phyloP scores from a whole-genome alignment of 768 basidiomycete genomes.

The Rhodotorula paludigena region DNA sequence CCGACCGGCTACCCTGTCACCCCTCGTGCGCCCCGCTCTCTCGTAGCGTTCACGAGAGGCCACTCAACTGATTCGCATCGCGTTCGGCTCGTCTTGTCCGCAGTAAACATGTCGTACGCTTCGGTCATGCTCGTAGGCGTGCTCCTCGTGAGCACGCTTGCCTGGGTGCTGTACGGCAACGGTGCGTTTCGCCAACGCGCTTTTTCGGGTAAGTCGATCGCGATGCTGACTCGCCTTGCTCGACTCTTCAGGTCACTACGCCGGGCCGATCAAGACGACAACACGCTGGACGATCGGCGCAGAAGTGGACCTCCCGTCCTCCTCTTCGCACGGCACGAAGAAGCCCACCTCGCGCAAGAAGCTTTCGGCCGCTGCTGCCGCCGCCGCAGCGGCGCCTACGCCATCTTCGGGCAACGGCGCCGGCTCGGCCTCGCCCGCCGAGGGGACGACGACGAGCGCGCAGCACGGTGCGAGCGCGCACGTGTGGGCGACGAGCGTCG shows the following conservation, averaged over 20 bases:
- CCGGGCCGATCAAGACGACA: slow-evolving; percentile 49
- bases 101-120: slow-evolving; percentile 46
- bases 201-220: neutral
- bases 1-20: slow-evolving; percentile 46
- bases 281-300: slow-evolving; percentile 50
- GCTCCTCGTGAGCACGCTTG: slow-evolving; percentile 42
- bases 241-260: slow-evolving; percentile 43
- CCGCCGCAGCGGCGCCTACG: neutral
- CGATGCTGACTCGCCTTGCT: neutral
- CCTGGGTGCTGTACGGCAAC: slow-evolving; percentile 48
- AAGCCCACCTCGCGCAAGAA: neutral
- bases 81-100: no score
- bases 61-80: no score
- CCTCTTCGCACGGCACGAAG: neutral
- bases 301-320: slow-evolving; percentile 47
- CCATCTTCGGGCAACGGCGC: no score
- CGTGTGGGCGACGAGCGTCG: slow-evolving; percentile 22
- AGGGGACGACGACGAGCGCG: slow-evolving; percentile 10
- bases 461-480: slow-evolving; percentile 28
- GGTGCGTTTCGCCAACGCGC: no score
- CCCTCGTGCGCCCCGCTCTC: slow-evolving; percentile 36
- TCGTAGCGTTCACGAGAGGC: no score
- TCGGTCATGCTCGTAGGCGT: slow-evolving; percentile 46
- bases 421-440: neutral
- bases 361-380: neutral